Evolutionary conservation across 1,139 yeast genomes (phyloP).

Genomic region (Yarrowia galli): DNA sequence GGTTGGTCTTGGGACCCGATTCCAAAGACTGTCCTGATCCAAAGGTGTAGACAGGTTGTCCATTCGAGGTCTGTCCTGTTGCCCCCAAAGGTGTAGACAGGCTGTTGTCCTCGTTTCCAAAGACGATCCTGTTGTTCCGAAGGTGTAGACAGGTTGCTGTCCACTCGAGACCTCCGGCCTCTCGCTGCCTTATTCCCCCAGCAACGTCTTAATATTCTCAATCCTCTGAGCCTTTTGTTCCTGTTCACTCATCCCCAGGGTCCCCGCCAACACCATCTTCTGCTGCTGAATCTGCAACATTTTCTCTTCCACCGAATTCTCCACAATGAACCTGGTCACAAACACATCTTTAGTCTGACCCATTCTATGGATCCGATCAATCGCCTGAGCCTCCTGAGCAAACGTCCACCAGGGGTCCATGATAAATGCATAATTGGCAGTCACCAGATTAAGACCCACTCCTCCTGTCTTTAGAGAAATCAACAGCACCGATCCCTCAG

Average conservation of each 20-base stretch:
- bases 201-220: constrained; percentile 80
- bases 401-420: constrained; percentile 99
- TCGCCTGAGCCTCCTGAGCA: constrained; percentile 92
- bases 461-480: constrained; percentile 94
- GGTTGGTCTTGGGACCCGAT: too few species aligned
- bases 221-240: constrained; percentile 75
- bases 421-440: constrained; percentile 85
- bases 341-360: constrained; percentile 81
- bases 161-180: background rate
- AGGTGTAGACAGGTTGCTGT: background rate
- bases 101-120: too few species aligned
- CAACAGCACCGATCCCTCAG: constrained; percentile 63
- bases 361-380: constrained; percentile 90
- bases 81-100: too few species aligned
- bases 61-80: too few species aligned
- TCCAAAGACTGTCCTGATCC: too few species aligned
- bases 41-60: too few species aligned
- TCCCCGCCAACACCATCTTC: constrained; percentile 84
- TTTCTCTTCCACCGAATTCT: constrained; percentile 85
- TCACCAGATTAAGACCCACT: constrained; percentile 87
- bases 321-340: constrained; percentile 81
- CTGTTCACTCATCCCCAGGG: constrained; percentile 79
- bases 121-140: too few species aligned
- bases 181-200: constrained; percentile 53
- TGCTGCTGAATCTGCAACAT: constrained; percentile 89